Conservation (phyloP, 192 early-diverging fungal genomes). For the Jimgerdemannia lactiflua region DNA sequence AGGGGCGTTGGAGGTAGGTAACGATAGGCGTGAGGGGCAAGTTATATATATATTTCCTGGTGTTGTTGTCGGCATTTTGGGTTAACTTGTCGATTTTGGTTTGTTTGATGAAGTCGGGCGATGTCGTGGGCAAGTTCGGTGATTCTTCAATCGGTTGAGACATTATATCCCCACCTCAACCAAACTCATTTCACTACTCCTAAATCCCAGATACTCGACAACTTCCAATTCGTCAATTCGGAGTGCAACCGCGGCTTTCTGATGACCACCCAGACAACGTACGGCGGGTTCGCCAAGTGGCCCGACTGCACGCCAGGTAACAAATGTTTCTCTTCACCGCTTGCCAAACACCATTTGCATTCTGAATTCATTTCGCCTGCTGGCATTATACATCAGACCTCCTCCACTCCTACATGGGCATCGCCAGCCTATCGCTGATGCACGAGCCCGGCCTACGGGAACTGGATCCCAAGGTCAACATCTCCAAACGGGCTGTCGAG, state of each 20-base stretch:
- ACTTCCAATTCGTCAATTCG: slow-evolving; percentile 44
- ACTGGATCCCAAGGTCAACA: slow-evolving; percentile 52
- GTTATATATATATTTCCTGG: too few relatives aligned
- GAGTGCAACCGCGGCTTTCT: slow-evolving; percentile 56
- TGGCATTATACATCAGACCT: slow-evolving; percentile 47
- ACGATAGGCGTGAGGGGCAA: too few relatives aligned
- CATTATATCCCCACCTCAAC: not conserved
- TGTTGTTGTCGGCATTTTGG: too few relatives aligned
- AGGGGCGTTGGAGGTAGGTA: slow-evolving; percentile 60
- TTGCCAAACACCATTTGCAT: not conserved
- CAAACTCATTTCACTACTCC: too few relatives aligned
- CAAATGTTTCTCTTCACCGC: not conserved
- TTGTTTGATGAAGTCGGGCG: too few relatives aligned
- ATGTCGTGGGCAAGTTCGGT: too few relatives aligned
- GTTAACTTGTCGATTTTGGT: too few relatives aligned
- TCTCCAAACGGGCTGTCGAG: slow-evolving; percentile 39
- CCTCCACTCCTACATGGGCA: slow-evolving; percentile 82
- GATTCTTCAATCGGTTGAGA: too few relatives aligned
- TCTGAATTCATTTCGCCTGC: not conserved
- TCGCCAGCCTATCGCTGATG: slow-evolving; percentile 65
- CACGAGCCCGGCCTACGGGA: slow-evolving; percentile 43
- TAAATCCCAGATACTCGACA: not conserved
- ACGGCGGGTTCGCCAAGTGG: slow-evolving; percentile 69
- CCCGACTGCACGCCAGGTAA: slow-evolving; percentile 55
- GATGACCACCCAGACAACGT: slow-evolving; percentile 47